Percentiles rank a stretch among this genome's conserved stretches.
phyloP scores from a whole-genome alignment of 2,329 filamentous ascomycete species.

The Diaporthe eres region DNA sequence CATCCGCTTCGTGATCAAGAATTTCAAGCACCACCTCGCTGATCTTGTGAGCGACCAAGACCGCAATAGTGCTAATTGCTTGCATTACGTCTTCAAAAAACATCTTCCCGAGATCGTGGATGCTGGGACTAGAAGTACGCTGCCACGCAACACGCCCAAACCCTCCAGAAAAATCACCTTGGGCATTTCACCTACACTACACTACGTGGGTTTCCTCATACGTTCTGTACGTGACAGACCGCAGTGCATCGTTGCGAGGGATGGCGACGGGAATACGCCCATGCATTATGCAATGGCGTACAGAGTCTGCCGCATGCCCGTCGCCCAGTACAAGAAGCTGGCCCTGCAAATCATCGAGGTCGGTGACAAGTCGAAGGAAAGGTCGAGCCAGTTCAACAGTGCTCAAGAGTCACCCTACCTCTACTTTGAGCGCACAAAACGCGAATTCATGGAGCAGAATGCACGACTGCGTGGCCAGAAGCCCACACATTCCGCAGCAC shows the following conservation, averaged over 20 bases:
- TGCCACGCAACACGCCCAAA: neutral
- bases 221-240: neutral
- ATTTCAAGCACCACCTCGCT: neutral
- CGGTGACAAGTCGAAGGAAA: neutral
- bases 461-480: neutral
- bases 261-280: neutral
- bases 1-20: neutral
- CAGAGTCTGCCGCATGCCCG: neutral
- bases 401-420: conserved; percentile 12
- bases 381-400: neutral
- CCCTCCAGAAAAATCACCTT: neutral
- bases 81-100: conserved; percentile 18
- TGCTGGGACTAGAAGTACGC: neutral
- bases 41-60: conserved; percentile 1
- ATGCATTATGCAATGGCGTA: conserved; percentile 24
- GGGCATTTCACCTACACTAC: neutral
- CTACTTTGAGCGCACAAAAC: neutral
- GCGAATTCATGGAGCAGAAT: neutral
- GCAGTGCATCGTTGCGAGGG: neutral
- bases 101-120: neutral
- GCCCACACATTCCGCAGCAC: neutral
- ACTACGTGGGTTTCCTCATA: neutral
- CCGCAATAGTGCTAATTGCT: neutral
- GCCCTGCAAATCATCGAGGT: neutral
- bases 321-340: neutral